Evolutionary conservation across 441 rosid species (phyloP).

Genomic region (Aleurites moluccanus): DNA sequence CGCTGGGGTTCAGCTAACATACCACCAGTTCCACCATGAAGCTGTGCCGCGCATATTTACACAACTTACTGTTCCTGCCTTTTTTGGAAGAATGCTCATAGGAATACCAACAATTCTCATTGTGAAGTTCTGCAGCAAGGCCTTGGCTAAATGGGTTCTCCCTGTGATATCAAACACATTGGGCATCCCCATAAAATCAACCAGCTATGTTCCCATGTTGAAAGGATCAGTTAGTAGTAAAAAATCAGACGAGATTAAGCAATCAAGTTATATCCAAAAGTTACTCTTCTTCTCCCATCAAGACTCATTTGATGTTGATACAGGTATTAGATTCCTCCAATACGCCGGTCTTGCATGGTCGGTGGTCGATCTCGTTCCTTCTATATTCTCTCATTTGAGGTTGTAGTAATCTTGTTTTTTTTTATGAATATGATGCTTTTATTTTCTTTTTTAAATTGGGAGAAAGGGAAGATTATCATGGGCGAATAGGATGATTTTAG

Average conservation of each 20-base stretch:
- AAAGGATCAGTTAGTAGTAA: constrained; percentile 37
- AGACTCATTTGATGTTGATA: constrained; percentile 73
- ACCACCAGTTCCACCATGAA: constrained; percentile 90
- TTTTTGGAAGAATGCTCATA: constrained; percentile 62
- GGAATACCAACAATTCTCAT: constrained; percentile 87
- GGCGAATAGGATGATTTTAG: not conserved
- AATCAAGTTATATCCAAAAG: constrained; percentile 54
- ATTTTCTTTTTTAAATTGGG: not conserved
- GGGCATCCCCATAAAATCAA: constrained; percentile 71
- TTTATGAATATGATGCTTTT: not conserved
- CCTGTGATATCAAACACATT: constrained; percentile 72
- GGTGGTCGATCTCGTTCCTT: constrained; percentile 84
- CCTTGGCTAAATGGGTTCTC: constrained; percentile 77
- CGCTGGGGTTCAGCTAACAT: constrained; percentile 82
- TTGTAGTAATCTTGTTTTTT: constrained; percentile 30
- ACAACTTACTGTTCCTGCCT: constrained; percentile 38
- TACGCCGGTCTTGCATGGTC: constrained; percentile 94
- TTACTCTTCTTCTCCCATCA: constrained; percentile 45
- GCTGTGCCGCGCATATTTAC: constrained; percentile 61
- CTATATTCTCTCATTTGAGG: constrained; percentile 49
- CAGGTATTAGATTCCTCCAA: constrained; percentile 89
- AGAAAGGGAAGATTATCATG: no score
- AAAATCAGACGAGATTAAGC: constrained; percentile 47
- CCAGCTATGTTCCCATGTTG: constrained; percentile 62
- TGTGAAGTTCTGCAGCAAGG: constrained; percentile 86